Base-by-base conservation (phyloP, 164 flowering plant species). In the Aristolochia fimbriata region DNA sequence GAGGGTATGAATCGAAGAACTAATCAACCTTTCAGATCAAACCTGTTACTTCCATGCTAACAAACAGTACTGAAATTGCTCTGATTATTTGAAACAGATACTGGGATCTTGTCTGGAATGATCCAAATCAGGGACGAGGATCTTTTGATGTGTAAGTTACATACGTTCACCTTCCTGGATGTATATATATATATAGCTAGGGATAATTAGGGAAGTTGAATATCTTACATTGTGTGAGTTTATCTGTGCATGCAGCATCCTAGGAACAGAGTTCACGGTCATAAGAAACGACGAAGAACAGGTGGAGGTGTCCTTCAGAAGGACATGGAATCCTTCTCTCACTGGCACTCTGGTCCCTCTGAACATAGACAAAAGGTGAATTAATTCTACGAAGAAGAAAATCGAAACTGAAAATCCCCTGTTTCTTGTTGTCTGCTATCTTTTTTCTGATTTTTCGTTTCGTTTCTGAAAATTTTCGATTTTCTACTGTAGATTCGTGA, bases 301-400 rank as follows among this genome's bases (percentile, higher is more conserved):
- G 55, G 84, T 91, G 30, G 98, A 91, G 74, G 59, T 91, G 16
- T 91, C 98, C 33, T 91, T 91, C 69, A 69, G 71, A 59, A 81
- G 86, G 70, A 74, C 71, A 62, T 91, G 96, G 96, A 81, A 85
- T 72, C 46, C 80, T 19, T 80, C 91, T 7, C 80, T 72, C 9
- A 68, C 73, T 64, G 87, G 88, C 60, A 78, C 74, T 70, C 50
- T 68, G 24, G 73, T 73, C 55, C 98, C 98, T 4, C 47, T 91
- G 37, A 88, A 84, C 51, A 88, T 91, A 23, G 98, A 91, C 68
- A 82, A 81, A 68, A 87, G 98, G 98, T 88, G 51, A 23, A 11
- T 6, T 52, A 2, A 22, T 1, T n/a, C n/a, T n/a, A n/a, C n/a
- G n/a, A n/a, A n/a, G n/a, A n/a, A n/a, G n/a, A n/a, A n/a, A n/a